Evolutionary conservation across 2,329 filamentous ascomycete genomes (phyloP).

Genomic region (Fusarium compactum): DNA sequence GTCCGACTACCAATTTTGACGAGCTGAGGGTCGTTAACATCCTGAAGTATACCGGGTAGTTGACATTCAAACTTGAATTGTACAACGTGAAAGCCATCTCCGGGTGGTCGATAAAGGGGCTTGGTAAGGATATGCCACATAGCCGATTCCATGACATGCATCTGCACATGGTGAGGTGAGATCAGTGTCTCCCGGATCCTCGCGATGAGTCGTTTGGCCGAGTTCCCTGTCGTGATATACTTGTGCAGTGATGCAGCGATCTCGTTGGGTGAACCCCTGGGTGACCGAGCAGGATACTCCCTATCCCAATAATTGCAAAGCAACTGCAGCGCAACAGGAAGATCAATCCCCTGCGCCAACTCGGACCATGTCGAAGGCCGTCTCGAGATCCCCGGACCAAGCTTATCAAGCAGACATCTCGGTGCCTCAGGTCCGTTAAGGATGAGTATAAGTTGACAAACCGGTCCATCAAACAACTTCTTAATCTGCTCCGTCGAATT

Average conservation of each 20-base stretch:
- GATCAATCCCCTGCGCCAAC: constrained; percentile 50
- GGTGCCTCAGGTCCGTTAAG: constrained; percentile 54
- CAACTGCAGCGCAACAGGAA: constrained; percentile 52
- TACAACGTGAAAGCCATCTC: constrained; percentile 52
- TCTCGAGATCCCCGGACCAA: constrained; percentile 53
- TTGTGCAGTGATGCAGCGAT: constrained; percentile 50
- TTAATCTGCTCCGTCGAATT: constrained; percentile 50
- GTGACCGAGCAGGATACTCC: constrained; percentile 51
- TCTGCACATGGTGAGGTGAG: constrained; percentile 53
- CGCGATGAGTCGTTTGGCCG: constrained; percentile 48
- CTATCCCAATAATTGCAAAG: constrained; percentile 54
- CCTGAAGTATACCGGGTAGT: constrained; percentile 48
- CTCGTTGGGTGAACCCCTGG: constrained; percentile 51
- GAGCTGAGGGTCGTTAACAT: constrained; percentile 47
- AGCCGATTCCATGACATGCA: constrained; percentile 55
- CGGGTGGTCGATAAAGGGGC: constrained; percentile 48
- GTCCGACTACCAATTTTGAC: constrained; percentile 49
- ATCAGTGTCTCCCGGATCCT: constrained; percentile 49
- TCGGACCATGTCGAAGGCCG: constrained; percentile 51
- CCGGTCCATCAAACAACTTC: constrained; percentile 53
- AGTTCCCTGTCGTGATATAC: constrained; percentile 48
- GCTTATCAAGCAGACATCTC: constrained; percentile 51
- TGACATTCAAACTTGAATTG: constrained; percentile 55
- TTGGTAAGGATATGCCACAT: constrained; percentile 54
- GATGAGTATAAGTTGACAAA: constrained; percentile 54